These are phyloP conservation scores for Naumovozyma baii DNA, from an alignment of 805 yeast genomes.

Conservation along the genomic window DNA sequence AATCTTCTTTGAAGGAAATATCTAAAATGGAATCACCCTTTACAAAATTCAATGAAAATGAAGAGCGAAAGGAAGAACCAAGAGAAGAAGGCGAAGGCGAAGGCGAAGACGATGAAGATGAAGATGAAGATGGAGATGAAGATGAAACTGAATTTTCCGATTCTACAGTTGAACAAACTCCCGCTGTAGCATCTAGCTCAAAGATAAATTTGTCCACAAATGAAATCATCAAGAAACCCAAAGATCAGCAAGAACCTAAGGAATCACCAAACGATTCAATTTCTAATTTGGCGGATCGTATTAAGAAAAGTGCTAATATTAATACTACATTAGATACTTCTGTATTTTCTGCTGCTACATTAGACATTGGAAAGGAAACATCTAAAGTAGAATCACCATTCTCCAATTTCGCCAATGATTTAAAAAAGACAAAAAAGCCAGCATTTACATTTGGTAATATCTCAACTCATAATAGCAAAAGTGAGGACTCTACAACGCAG, in stretches of 20 bases:
- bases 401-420: slow-evolving; percentile 17
- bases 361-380: not conserved
- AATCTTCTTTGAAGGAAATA: not conserved
- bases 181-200: slow-evolving; percentile 1
- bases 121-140: slow-evolving; percentile 1
- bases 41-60: slow-evolving; percentile 4
- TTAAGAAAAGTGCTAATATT: slow-evolving; percentile 22
- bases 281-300: slow-evolving; percentile 19
- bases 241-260: not conserved
- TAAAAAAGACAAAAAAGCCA: slow-evolving; percentile 5
- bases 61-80: slow-evolving; percentile 2
- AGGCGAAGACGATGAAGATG: slow-evolving; percentile 3
- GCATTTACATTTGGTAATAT: not conserved
- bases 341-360: slow-evolving; percentile 1
- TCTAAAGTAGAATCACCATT: slow-evolving; percentile 17
- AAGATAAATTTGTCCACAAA: too few species aligned
- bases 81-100: slow-evolving; percentile 1
- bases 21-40: slow-evolving; percentile 7
- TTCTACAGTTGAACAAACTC: slow-evolving; percentile 17
- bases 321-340: slow-evolving; percentile 5
- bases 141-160: slow-evolving; percentile 9
- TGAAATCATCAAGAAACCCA: not conserved
- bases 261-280: slow-evolving; percentile 7
- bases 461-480: too few species aligned
- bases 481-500: too few species aligned